Evolutionary conservation across 805 yeast species (phyloP), one percentile per base, ranked within the genome.

Genomic region (Komagataella phaffii): DNA sequence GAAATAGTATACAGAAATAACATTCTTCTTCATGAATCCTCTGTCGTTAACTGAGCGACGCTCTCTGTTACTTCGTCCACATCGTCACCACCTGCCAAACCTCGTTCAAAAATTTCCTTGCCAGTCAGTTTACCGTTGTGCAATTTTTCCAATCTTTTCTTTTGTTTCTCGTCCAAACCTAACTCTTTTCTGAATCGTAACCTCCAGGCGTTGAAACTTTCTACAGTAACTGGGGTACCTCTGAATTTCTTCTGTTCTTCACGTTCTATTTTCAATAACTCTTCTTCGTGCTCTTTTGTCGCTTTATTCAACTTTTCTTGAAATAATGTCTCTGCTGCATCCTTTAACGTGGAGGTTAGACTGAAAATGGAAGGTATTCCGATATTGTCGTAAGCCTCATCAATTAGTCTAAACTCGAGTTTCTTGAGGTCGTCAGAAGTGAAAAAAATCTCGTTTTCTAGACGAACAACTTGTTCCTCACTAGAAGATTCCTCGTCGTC

Each of bases 301-400:
- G 69, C 72, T 5, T 56, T 59, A 14, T 71, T 69, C 48, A 85
- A 70, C 56, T 83, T 81, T n/a, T 71, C 66, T 24, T 74, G 77
- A 60, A 88, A 86, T 56, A 79, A 60, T 21, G 66, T 66, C 59
- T 93, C 99, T 12, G 88, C 91, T 53, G 76, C 76, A 49, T 91
- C 98, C 60, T 91, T 91, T 51, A 89, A 72, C 7, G 80, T 71
- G 1, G 95, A 80, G 0, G 86, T 77, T 47, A 91, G 64, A 1
- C 96, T 79, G 66, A 90, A 93, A 5, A 91, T 76, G 57, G 89
- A 82, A n/a, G 96, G 96, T 76, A 91, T 84, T 0, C 99, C 99
- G 1, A 90, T 54, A 60, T 87, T 83, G 61, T 85, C 80, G 53
- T 81, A 83, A 2, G 93, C 93, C 56, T 80, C 85, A 49, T 72